Evolutionary conservation across 2,329 filamentous ascomycete genomes (phyloP).

Genomic region (Colletotrichum eremochloae): DNA sequence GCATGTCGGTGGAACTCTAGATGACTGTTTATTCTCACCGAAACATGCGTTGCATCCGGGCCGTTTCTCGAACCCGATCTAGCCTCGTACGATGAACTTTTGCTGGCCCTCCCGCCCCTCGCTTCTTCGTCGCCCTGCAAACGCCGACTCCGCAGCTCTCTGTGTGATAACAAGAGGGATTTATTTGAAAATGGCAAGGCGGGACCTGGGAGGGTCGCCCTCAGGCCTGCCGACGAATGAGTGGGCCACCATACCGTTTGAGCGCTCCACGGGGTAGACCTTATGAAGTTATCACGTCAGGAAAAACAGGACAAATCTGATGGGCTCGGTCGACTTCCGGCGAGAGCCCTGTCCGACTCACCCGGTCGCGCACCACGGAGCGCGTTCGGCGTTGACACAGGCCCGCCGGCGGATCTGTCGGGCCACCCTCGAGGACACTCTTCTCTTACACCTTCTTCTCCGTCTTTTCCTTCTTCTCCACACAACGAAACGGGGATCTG

Average conservation of each 20-base stretch:
- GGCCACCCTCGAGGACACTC: conserved; percentile 4
- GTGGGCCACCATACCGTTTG: conserved; percentile 22
- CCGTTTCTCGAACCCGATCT: not conserved
- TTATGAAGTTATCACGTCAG: conserved; percentile 31
- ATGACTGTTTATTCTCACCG: conserved; percentile 7
- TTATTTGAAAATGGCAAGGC: conserved; percentile 16
- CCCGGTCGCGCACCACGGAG: conserved; percentile 28
- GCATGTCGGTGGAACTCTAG: not conserved
- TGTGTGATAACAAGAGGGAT: conserved; percentile 25
- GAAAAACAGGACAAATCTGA: conserved; percentile 21
- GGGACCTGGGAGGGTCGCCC: conserved; percentile 25
- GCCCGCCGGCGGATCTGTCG: conserved; percentile 6
- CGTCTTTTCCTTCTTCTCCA: conserved; percentile 37
- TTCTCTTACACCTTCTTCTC: conserved; percentile 29
- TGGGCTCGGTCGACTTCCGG: conserved; percentile 40
- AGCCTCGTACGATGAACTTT: conserved; percentile 11
- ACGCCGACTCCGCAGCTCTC: conserved; percentile 17
- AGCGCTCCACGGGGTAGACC: conserved; percentile 29
- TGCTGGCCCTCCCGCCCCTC: conserved; percentile 13
- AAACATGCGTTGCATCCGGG: conserved; percentile 23
- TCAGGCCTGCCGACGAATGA: conserved; percentile 19
- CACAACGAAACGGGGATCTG: conserved; percentile 33
- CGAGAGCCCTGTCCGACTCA: conserved; percentile 39
- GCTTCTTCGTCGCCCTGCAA: conserved; percentile 9
- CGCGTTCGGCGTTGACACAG: conserved; percentile 34